phyloP scores from a whole-genome alignment of 1,284 basidiomycete genomes.

The Boletus smithii region DNA sequence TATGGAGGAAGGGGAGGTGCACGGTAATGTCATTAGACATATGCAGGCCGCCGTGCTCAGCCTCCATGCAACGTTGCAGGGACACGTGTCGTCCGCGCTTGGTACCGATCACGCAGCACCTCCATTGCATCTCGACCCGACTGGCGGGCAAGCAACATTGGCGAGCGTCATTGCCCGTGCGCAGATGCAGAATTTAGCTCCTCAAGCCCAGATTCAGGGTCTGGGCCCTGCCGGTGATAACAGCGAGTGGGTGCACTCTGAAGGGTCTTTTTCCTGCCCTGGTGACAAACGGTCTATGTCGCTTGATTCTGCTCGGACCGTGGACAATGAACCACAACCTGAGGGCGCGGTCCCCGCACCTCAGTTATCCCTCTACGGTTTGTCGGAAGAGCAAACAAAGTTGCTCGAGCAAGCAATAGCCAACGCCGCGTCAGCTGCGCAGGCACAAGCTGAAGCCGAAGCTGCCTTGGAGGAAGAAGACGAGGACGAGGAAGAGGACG shows the following conservation, averaged over 20 bases:
- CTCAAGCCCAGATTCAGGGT: conserved; percentile 11
- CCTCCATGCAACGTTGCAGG: conserved; percentile 56
- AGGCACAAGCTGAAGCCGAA: conserved; percentile 71
- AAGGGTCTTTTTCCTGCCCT: conserved; percentile 9
- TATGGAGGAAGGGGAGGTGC: conserved; percentile 65
- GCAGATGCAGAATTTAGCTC: conserved; percentile 44
- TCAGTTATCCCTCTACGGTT: conserved; percentile 57
- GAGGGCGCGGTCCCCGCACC: conserved; percentile 20
- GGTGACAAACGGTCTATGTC: conserved; percentile 12
- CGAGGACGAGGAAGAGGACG: conserved; percentile 43
- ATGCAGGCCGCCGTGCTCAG: conserved; percentile 53
- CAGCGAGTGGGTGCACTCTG: conserved; percentile 11
- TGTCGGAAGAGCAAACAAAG: conserved; percentile 66
- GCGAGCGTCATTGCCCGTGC: conserved; percentile 66
- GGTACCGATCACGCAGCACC: conserved; percentile 40
- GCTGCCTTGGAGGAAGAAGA: conserved; percentile 66
- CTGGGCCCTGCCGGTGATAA: conserved; percentile 5
- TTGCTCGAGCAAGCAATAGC: conserved; percentile 67
- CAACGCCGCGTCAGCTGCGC: conserved; percentile 65
- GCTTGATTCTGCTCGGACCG: conserved; percentile 14
- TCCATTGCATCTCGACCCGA: conserved; percentile 38
- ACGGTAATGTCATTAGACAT: conserved; percentile 44
- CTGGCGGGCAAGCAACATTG: conserved; percentile 56
- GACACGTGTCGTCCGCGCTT: conserved; percentile 53
- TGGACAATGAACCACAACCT: conserved; percentile 3